Evolutionary conservation across 495 filamentous ascomycete genomes (phyloP).

Genomic region (Xylaria bambusicola): DNA sequence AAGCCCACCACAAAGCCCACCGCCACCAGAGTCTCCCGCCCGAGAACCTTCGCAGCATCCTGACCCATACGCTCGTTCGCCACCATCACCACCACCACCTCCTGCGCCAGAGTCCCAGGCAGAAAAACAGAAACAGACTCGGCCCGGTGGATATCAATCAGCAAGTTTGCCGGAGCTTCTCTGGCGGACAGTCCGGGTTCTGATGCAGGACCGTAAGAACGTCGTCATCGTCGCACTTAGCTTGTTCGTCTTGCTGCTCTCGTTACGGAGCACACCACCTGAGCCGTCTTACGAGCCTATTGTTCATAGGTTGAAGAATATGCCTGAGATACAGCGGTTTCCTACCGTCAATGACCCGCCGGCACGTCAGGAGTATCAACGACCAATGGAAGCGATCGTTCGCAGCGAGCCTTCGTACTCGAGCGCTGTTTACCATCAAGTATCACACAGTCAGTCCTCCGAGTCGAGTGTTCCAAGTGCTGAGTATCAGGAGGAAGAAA

Average conservation of each 20-base stretch:
- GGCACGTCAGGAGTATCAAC: slow-evolving; percentile 10
- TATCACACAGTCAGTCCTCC: background rate
- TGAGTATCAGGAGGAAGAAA: background rate
- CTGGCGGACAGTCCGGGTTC: slow-evolving; percentile 66
- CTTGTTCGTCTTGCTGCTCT: slow-evolving; percentile 59
- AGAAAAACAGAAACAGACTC: slow-evolving; percentile 22
- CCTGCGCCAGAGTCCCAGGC: slow-evolving; percentile 2
- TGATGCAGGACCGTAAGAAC: slow-evolving; percentile 71
- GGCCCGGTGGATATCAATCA: slow-evolving; percentile 32
- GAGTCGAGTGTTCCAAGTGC: background rate
- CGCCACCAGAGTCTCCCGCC: slow-evolving; percentile 21
- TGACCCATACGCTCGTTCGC: slow-evolving; percentile 30
- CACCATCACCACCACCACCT: slow-evolving; percentile 25
- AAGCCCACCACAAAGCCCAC: slow-evolving; percentile 36
- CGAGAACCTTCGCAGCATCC: slow-evolving; percentile 23
- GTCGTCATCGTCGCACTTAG: slow-evolving; percentile 65
- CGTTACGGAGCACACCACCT: slow-evolving; percentile 31
- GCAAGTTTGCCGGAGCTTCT: slow-evolving; percentile 60
- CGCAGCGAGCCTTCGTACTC: background rate
- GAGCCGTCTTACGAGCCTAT: slow-evolving; percentile 28
- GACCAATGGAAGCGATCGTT: background rate
- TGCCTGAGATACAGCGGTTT: slow-evolving; percentile 16
- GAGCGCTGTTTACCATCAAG: slow-evolving; percentile 5
- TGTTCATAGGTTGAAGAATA: slow-evolving; percentile 28
- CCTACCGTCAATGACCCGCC: slow-evolving; percentile 10